Percentiles rank a stretch among this genome's conserved stretches.
phyloP scores from a whole-genome alignment of 1,284 basidiomycete genomes.

The Singerocomus rubriflavus region DNA sequence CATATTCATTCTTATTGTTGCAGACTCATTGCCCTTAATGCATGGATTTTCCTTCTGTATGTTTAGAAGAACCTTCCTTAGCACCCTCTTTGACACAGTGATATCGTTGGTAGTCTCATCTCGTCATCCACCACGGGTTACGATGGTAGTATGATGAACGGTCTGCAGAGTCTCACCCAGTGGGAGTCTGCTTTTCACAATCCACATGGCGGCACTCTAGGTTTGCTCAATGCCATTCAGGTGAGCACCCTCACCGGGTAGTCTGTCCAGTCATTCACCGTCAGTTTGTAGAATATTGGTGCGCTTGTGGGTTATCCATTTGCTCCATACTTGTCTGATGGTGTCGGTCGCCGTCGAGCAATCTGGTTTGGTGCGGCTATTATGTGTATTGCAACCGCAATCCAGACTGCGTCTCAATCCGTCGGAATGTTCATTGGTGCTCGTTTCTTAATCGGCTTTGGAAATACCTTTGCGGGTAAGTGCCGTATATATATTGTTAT shows the following conservation, averaged over 20 bases:
- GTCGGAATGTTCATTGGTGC: slow-evolving; percentile 82
- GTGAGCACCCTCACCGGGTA: slow-evolving; percentile 32
- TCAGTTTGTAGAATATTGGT: slow-evolving; percentile 55
- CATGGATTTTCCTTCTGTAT: slow-evolving; percentile 66
- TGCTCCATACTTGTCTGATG: slow-evolving; percentile 69
- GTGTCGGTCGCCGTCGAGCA: slow-evolving; percentile 59
- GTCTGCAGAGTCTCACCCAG: slow-evolving; percentile 61
- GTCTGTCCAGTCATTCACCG: slow-evolving; percentile 2
- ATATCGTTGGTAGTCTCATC: slow-evolving; percentile 48
- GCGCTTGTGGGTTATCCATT: slow-evolving; percentile 65
- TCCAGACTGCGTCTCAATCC: slow-evolving; percentile 69
- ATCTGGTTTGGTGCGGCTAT: slow-evolving; percentile 62
- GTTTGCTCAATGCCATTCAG: too few relatives aligned
- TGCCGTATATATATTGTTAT: slow-evolving; percentile 6
- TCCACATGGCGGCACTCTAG: slow-evolving; percentile 56
- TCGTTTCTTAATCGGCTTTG: slow-evolving; percentile 79
- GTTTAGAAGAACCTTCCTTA: slow-evolving; percentile 25
- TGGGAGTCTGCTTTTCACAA: slow-evolving; percentile 58
- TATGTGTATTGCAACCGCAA: slow-evolving; percentile 62
- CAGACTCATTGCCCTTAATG: slow-evolving; percentile 63
- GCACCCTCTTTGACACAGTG: slow-evolving; percentile 2
- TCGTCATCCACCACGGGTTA: slow-evolving; percentile 77
- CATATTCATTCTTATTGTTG: slow-evolving; percentile 3
- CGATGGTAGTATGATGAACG: slow-evolving; percentile 78
- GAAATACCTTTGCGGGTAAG: slow-evolving; percentile 66